Base-by-base conservation (phyloP, 106 monocot species). In the Agapanthus africanus region DNA sequence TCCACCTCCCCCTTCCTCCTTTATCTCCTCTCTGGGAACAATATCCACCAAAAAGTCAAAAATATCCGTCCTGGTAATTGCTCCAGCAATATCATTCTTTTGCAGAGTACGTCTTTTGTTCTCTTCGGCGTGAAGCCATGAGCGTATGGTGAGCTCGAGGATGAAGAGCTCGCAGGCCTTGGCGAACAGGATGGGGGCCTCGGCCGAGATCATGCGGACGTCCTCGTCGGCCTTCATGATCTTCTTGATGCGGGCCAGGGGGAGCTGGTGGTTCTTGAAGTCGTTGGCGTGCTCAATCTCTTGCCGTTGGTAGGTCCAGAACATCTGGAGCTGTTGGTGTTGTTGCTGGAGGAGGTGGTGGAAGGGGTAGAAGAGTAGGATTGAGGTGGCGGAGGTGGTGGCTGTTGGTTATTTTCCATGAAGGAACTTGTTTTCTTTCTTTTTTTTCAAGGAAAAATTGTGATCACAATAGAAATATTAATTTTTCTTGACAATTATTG, bases 151-250 rank as follows among this genome's bases (percentile, higher is more conserved):
- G 80, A 90, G 90, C 71, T 90, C 86, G 30, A 90, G 78, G 61
- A 90, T 83, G 83, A 90, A 90, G 79, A 90, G 86, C 81, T 90
- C 90, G 65, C 90, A 90, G 27, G 86, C 90, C 76, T 90, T 90
- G 73, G 85, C 85, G 47, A 90, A 90, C 23, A 90, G 86, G 27
- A 90, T 75, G 2, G 88, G 88, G 22, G 88, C 88, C 81, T 88
- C 88, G 1, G 87, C 87, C 14, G 87, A 76, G 25, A 87, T 87
- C 87, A 87, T 87, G n/a, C 87, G 78, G 13, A 88, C 88, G 66
- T 88, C 88, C 66, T 88, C 88, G 71, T 88, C 88, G 28, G 88
- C 84, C 73, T 88, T 88, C 88, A 88, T 88, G 79, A 88, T 88
- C 81, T 88, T 88, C 79, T 88, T 88, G 78, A 87, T 87, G 32